Conservation (phyloP, 75 land plant genomes). For the Chamaecyparis obtusa region DNA sequence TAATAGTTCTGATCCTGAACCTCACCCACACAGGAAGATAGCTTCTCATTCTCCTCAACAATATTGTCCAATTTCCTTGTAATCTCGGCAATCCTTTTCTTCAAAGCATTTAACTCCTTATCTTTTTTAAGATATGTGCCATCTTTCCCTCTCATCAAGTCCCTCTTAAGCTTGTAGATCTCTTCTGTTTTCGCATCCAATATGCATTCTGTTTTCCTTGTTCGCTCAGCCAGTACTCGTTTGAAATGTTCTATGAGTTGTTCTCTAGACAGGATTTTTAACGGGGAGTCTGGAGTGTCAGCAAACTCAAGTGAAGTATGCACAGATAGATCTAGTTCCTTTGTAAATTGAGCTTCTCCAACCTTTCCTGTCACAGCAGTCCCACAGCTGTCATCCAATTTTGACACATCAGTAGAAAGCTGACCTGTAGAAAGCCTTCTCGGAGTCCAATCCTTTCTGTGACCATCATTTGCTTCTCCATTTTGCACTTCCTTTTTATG, state of each 20-base stretch:
- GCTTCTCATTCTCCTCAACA: conserved; percentile 38
- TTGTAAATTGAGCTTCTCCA: background rate
- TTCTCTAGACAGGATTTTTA: conserved; percentile 50
- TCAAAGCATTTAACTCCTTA: conserved; percentile 40
- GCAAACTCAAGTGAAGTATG: background rate
- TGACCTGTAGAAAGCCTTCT: conserved; percentile 24
- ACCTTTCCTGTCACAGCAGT: background rate
- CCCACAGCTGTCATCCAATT: conserved; percentile 19
- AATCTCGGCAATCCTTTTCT: conserved; percentile 49
- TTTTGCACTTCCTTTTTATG: conserved; percentile 15
- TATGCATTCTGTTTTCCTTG: conserved; percentile 37
- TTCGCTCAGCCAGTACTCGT: conserved; percentile 36
- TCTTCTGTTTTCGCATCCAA: conserved; percentile 51
- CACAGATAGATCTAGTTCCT: conserved; percentile 4
- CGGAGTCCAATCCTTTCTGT: conserved; percentile 24
- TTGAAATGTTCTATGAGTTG: conserved; percentile 43
- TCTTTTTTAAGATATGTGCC: conserved; percentile 32
- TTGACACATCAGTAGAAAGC: conserved; percentile 17
- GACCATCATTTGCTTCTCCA: conserved; percentile 24
- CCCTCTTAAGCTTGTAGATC: conserved; percentile 40
- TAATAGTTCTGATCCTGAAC: conserved; percentile 21
- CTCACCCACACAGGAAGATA: conserved; percentile 4
- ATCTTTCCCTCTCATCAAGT: conserved; percentile 33
- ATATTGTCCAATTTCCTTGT: conserved; percentile 33
- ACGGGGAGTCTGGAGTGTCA: conserved; percentile 27